Base-by-base conservation (phyloP, 192 early-diverging fungal genomes). In the Gigaspora rosea region DNA sequence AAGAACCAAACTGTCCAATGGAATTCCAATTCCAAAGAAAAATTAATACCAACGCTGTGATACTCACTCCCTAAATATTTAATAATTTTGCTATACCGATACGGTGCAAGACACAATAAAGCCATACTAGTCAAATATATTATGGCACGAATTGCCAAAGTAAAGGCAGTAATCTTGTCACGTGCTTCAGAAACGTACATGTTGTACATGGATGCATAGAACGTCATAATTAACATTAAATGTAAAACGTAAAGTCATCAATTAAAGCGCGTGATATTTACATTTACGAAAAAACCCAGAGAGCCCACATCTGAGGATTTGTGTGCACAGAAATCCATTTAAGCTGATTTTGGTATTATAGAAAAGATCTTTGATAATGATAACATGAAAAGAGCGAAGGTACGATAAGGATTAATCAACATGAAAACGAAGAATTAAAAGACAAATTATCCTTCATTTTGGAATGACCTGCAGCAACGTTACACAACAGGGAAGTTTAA, bases 21-120 rank as follows among this genome's bases (percentile, higher is more conserved):
- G 87, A 80, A 70, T 85, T 89, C 93, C 93, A 95, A 82, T 0
- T 95, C 94, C 13, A 94, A 76, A 8, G 89, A 85, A 50, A 95
- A 89, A 68, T 87, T 89, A 65, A 93, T 86, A 2, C 93, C 93
- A 36, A 93, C 79, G 32, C 93, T 92, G 46, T 86, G 80, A 35
- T 85, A 54, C 49, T 85, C 88, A 50, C 83, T 84, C 18, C 88
- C 86, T 3, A 81, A 66, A 27, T 78, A 80, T 13, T 77, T 66
- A 13, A 81, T 64, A 0, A 62, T 72, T 20, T 79, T 78, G 47
- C 41, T 84, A n/a, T n/a, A n/a, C n/a, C n/a, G n/a, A 7, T 73
- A 78, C 1, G 80, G 80, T 52, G 79, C 73, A 75, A 80, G 62
- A 48, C 83, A 84, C 11, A 84, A 71, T 5, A 84, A 11, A 13